Percentiles rank a stretch among this genome's conserved stretches.
These are phyloP conservation scores for Ceratocystis huliohia DNA, from an alignment of 2,329 filamentous ascomycete genomes.

Conservation along the genomic window DNA sequence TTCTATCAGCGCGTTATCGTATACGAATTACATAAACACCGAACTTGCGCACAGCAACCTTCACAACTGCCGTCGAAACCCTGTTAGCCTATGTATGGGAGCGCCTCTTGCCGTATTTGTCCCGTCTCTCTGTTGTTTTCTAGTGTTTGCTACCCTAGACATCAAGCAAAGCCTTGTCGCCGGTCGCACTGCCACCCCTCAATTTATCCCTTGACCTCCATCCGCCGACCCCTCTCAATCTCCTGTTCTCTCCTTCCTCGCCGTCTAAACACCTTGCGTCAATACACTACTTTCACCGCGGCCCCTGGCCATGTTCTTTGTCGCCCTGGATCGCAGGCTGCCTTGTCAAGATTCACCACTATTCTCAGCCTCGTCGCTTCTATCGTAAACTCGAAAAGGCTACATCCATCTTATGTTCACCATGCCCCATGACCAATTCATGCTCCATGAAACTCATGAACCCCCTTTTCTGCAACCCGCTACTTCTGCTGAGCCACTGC, in stretches of 20 bases:
- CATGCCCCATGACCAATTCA: constrained; percentile 7
- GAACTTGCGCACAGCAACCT: too few species aligned
- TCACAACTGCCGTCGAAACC: neutral
- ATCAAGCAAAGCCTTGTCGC: neutral
- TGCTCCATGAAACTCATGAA: neutral
- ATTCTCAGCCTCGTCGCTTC: neutral
- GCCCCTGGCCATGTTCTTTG: neutral
- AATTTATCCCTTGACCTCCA: neutral
- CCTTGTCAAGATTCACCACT: neutral
- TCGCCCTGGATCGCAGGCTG: neutral
- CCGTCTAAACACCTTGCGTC: neutral
- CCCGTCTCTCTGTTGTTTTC: neutral
- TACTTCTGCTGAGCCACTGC: neutral
- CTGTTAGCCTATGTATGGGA: neutral
- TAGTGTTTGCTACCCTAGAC: neutral
- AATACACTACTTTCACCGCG: neutral
- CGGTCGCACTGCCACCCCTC: neutral
- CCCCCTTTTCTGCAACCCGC: neutral
- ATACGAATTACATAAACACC: neutral
- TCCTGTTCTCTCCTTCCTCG: neutral
- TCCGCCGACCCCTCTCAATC: neutral
- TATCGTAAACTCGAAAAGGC: neutral
- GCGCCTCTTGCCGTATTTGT: neutral
- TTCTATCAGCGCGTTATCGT: neutral
- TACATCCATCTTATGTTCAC: neutral